Percentiles rank a stretch among this genome's conserved stretches.
Conservation (phyloP, 1,284 basidiomycete species). For the Microbotryomycetes sp. region DNA sequence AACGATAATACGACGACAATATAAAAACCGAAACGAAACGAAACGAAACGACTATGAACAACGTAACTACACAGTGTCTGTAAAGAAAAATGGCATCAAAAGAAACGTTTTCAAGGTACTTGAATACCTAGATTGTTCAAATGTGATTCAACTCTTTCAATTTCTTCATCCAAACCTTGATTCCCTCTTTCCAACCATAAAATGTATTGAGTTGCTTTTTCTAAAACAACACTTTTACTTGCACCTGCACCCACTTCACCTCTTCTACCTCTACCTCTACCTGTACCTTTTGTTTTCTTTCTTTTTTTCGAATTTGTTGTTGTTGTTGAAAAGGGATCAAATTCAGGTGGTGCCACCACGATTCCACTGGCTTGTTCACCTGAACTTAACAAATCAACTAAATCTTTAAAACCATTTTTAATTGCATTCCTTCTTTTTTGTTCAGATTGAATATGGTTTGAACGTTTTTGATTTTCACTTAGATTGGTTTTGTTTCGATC, state of each 20-base stretch:
- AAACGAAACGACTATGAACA: no score
- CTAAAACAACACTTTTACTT: conserved; percentile 36
- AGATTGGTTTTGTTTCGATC: conserved; percentile 44
- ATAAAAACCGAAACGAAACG: background rate
- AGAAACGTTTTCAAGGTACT: background rate
- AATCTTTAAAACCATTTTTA: conserved; percentile 62
- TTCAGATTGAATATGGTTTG: conserved; percentile 86
- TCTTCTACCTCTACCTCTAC: conserved; percentile 32
- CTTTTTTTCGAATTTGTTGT: conserved; percentile 15
- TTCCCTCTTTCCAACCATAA: conserved; percentile 35
- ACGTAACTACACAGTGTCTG: background rate
- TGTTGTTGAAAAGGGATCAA: conserved; percentile 1
- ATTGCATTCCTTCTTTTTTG: conserved; percentile 84
- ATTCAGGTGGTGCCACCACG: conserved; percentile 9
- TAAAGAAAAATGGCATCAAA: background rate
- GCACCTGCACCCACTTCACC: conserved; percentile 35
- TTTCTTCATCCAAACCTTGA: conserved; percentile 27
- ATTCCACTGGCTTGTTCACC: conserved; percentile 53
- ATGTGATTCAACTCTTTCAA: conserved; percentile 22
- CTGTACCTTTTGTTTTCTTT: conserved; percentile 15
- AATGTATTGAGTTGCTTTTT: conserved; percentile 31
- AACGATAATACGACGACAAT: background rate
- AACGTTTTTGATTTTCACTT: conserved; percentile 76
- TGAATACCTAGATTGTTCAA: background rate
- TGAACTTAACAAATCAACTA: conserved; percentile 33